phyloP scores from a whole-genome alignment of 495 filamentous ascomycete species.

The Penicillium diatomitis region DNA sequence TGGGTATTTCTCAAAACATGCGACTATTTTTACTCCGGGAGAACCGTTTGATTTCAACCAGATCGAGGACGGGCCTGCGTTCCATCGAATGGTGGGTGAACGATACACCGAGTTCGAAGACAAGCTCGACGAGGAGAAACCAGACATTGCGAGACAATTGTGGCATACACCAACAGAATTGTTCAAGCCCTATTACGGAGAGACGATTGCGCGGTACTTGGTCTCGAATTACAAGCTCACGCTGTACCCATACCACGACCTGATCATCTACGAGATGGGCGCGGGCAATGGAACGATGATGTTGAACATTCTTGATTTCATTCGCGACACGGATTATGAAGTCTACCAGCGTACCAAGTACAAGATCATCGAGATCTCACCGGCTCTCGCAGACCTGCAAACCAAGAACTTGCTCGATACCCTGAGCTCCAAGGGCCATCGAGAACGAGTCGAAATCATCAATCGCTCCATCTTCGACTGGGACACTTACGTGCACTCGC shows the following conservation, averaged over 20 bases:
- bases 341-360: slow-evolving; percentile 93
- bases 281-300: slow-evolving; percentile 97
- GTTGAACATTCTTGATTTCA: slow-evolving; percentile 95
- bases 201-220: slow-evolving; percentile 89
- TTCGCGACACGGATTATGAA: slow-evolving; percentile 77
- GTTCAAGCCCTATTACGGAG: slow-evolving; percentile 93
- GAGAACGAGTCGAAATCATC: slow-evolving; percentile 81
- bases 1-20: slow-evolving; percentile 96
- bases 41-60: slow-evolving; percentile 85
- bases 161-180: slow-evolving; percentile 99
- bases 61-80: slow-evolving; percentile 74
- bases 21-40: slow-evolving; percentile 88
- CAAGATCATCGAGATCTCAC: slow-evolving; percentile 91
- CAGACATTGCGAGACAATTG: slow-evolving; percentile 74
- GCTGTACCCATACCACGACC: slow-evolving; percentile 89
- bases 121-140: slow-evolving; percentile 57
- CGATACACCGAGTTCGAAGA: slow-evolving; percentile 90
- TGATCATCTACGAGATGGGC: slow-evolving; percentile 98
- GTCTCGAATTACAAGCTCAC: slow-evolving; percentile 92
- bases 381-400: slow-evolving; percentile 69
- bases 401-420: slow-evolving; percentile 54
- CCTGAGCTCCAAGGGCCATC: slow-evolving; percentile 61
- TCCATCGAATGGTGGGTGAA: slow-evolving; percentile 62
- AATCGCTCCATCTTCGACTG: slow-evolving; percentile 94
- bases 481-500: slow-evolving; percentile 71